phyloP scores from a whole-genome alignment of 495 filamentous ascomycete genomes.

The Parachaetomium inaequale region DNA sequence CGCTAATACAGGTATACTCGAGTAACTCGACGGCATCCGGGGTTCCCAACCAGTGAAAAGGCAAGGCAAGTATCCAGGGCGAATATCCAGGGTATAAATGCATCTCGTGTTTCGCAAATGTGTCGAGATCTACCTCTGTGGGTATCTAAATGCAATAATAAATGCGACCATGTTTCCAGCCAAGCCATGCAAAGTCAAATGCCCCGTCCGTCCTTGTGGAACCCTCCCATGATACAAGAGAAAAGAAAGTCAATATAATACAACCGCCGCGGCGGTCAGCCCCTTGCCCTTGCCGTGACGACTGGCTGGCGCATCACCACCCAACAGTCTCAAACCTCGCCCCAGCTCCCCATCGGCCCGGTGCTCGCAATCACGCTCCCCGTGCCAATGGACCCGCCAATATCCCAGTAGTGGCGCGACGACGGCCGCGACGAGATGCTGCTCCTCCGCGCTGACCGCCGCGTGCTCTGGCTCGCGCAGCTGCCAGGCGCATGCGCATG shows the following conservation, averaged over 20 bases:
- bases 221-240: slow-evolving; percentile 19
- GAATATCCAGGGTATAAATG: slow-evolving; percentile 1
- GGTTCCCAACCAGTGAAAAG: not conserved
- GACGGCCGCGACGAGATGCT: slow-evolving; percentile 62
- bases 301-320: slow-evolving; percentile 4
- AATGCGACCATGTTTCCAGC: not conserved
- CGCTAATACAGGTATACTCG: no score
- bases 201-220: not conserved
- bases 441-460: slow-evolving; percentile 54
- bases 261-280: not conserved
- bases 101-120: slow-evolving; percentile 4
- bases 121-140: slow-evolving; percentile 5
- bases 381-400: slow-evolving; percentile 71
- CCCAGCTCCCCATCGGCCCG: slow-evolving; percentile 68
- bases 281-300: not conserved
- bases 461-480: slow-evolving; percentile 78
- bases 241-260: slow-evolving; percentile 10
- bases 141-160: slow-evolving; percentile 4
- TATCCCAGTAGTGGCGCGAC: slow-evolving; percentile 72
- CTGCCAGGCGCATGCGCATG: slow-evolving; percentile 58
- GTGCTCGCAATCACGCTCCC: slow-evolving; percentile 63
- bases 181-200: no score
- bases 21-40: no score
- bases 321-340: slow-evolving; percentile 64
- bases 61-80: slow-evolving; percentile 1